Evolutionary conservation across 208 protist species (phyloP), one percentile per base, ranked within the genome.

Genomic region (Leptomonas seymouri): DNA sequence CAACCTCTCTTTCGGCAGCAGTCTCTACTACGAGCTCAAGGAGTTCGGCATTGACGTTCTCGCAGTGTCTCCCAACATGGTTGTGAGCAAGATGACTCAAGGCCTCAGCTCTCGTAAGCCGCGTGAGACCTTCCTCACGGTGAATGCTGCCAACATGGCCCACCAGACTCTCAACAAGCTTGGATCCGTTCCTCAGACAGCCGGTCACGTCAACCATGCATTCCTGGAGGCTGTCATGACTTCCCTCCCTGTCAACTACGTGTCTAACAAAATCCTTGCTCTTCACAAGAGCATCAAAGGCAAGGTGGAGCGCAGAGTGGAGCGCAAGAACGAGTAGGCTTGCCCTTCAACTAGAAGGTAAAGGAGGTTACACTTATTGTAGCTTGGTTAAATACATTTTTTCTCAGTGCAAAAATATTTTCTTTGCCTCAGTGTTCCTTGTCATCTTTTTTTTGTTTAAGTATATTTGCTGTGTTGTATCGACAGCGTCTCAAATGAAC

Each of bases 61-160:
- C 14, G 66, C 74, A 1, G 78, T 91, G 21, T 82, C 82, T 11
- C 92, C 92, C n/a, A 91, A 89, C 76, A 77, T 90, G 54, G 92
- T 97, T 0, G 82, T 90, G 55, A 92, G 85, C 70, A 67, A 75
- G 46, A 95, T 97, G 89, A 93, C 88, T 5, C 85, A 91, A 55
- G 88, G 88, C 45, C 55, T 76, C 30, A 92, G 85, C 66, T 75
- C 66, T 9, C 81, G 82, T 39, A 80, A 81, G 61, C 88, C 88
- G 20, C 80, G 81, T 34, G 82, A 93, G 59, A 82, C 81, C 20
- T 89, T 97, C 64, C 27, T 92, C 11, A 91, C 83, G 70, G 82
- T 91, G 23, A 84, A 83, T 50, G 86, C 89, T 1, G 70, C 77
- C 41, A 45, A 54, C 12, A 90, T 93, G 84, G 91, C 91, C 31